Percentiles rank a stretch among this genome's conserved stretches.
phyloP scores from a whole-genome alignment of 768 basidiomycete species.

The Serpula lacrymans region DNA sequence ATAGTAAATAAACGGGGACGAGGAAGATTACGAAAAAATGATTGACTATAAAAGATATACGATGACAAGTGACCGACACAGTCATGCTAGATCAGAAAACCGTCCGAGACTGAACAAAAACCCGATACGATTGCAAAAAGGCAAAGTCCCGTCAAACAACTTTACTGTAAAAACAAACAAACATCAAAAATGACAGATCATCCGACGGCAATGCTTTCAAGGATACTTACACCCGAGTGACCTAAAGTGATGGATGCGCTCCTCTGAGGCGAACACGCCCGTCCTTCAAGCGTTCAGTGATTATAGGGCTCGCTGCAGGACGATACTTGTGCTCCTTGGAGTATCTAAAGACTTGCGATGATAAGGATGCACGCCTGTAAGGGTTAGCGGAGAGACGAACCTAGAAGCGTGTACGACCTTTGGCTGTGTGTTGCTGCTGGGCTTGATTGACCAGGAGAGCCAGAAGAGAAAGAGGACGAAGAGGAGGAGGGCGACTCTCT shows the following conservation, averaged over 20 bases:
- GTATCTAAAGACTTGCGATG: slow-evolving; percentile 48
- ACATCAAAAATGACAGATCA: too few relatives aligned
- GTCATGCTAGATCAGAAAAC: too few relatives aligned
- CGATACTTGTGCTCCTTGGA: slow-evolving; percentile 79
- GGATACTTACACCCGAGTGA: too few relatives aligned
- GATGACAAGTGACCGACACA: too few relatives aligned
- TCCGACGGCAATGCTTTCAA: too few relatives aligned
- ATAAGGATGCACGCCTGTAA: neutral
- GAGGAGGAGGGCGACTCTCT: slow-evolving; percentile 42
- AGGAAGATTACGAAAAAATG: too few relatives aligned
- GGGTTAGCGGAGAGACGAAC: slow-evolving; percentile 33
- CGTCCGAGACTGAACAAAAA: too few relatives aligned
- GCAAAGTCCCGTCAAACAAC: too few relatives aligned
- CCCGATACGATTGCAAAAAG: too few relatives aligned
- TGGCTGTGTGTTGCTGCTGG: slow-evolving; percentile 26
- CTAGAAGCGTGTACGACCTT: slow-evolving; percentile 60
- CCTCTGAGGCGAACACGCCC: slow-evolving; percentile 70
- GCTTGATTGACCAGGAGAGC: slow-evolving; percentile 35
- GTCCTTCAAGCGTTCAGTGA: slow-evolving; percentile 73
- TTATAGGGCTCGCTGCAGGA: slow-evolving; percentile 80
- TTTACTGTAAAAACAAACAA: too few relatives aligned
- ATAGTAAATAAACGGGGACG: too few relatives aligned
- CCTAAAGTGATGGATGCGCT: slow-evolving; percentile 38
- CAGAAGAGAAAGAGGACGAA: slow-evolving; percentile 42
- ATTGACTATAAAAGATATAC: too few relatives aligned